Evolutionary conservation across 2,329 filamentous ascomycete genomes (phyloP).

Genomic region (Sporothrix humicola): DNA sequence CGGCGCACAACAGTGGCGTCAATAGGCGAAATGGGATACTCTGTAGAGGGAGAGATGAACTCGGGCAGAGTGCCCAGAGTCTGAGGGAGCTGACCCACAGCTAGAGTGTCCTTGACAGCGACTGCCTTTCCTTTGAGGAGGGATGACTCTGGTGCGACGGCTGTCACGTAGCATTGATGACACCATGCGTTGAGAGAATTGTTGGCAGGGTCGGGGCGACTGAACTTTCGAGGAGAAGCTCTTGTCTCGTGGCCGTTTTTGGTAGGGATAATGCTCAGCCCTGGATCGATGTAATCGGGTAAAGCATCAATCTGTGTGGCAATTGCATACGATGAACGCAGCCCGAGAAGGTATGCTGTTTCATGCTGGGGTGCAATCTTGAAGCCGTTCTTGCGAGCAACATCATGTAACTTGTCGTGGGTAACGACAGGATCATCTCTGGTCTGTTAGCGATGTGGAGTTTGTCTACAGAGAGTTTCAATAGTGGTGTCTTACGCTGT

Average conservation of each 20-base stretch:
- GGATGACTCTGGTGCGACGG: constrained; percentile 18
- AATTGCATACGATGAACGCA: constrained; percentile 42
- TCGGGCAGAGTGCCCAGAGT: constrained; percentile 58
- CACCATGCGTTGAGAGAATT: constrained; percentile 47
- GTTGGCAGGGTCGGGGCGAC: constrained; percentile 37
- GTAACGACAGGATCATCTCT: constrained; percentile 14
- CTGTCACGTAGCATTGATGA: constrained; percentile 42
- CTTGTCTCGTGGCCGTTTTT: constrained; percentile 3
- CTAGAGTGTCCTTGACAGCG: constrained; percentile 76
- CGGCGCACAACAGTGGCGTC: constrained; percentile 49
- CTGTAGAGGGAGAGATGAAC: constrained; percentile 41
- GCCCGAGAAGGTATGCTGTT: constrained; percentile 40
- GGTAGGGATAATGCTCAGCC: constrained; percentile 35
- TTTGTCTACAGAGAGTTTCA: neutral
- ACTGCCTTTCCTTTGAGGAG: constrained; percentile 74
- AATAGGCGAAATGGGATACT: constrained; percentile 72
- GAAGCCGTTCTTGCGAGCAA: constrained; percentile 30
- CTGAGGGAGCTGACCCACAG: constrained; percentile 67
- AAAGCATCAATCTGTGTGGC: constrained; percentile 39
- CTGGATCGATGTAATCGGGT: constrained; percentile 42
- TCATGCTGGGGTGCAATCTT: constrained; percentile 40
- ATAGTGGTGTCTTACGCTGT: neutral
- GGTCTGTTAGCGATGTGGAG: neutral
- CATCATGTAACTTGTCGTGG: neutral
- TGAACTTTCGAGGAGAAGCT: constrained; percentile 37